phyloP scores from a whole-genome alignment of 306 rosid species.

The Vigna hirtella region DNA sequence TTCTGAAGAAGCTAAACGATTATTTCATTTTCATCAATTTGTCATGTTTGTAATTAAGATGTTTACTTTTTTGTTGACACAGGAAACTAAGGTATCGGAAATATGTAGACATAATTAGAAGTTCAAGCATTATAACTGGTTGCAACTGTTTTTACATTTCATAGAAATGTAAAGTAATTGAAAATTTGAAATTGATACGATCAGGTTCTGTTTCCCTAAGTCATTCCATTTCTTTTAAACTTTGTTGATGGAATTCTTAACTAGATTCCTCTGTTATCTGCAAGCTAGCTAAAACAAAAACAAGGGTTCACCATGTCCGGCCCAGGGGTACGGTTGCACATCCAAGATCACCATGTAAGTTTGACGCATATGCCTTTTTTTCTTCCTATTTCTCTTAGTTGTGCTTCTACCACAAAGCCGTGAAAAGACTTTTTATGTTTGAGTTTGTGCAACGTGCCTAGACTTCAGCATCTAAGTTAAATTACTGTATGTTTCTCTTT shows the following conservation, averaged over 20 bases:
- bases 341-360: slow-evolving; percentile 72
- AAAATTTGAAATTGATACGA: slow-evolving; percentile 1
- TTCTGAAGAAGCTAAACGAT: neutral
- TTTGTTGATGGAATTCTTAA: slow-evolving; percentile 17
- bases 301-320: slow-evolving; percentile 59
- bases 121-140: neutral
- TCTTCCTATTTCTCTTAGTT: neutral
- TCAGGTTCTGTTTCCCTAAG: slow-evolving; percentile 1
- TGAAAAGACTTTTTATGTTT: neutral
- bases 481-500: neutral
- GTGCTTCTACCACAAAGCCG: slow-evolving; percentile 1
- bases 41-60: neutral
- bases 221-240: slow-evolving; percentile 23
- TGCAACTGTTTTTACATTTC: slow-evolving; percentile 18
- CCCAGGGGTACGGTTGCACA: slow-evolving; percentile 64
- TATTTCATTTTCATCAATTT: neutral
- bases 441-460: neutral
- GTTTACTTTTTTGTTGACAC: slow-evolving; percentile 31
- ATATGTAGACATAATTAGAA: slow-evolving; percentile 1
- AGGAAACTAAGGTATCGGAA: slow-evolving; percentile 35
- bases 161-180: no score
- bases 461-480: neutral
- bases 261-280: slow-evolving; percentile 31
- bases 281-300: slow-evolving; percentile 31
- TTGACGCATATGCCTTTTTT: neutral